A percentile compares a stretch with the other conserved stretches of the same genome.
Evolutionary conservation across 176 grass and related monocot species (phyloP).

Genomic region (Juncus effusus): DNA sequence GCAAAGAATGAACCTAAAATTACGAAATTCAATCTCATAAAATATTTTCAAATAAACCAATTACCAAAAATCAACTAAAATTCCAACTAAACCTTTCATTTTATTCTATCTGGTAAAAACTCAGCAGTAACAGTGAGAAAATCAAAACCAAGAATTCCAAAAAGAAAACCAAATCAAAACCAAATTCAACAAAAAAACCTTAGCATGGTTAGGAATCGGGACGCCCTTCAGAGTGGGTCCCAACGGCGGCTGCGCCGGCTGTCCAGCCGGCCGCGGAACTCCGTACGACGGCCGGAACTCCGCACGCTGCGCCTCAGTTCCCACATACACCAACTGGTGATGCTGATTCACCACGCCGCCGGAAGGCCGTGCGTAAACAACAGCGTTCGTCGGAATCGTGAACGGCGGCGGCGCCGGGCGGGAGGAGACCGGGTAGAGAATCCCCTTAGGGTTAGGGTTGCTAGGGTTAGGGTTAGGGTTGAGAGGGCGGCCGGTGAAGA

Average conservation of each 20-base stretch:
- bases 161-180: background rate
- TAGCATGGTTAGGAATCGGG: constrained; percentile 18
- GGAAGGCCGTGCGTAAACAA: background rate
- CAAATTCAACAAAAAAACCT: constrained; percentile 13
- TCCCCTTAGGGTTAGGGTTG: constrained; percentile 17
- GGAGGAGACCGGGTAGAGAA: constrained; percentile 16
- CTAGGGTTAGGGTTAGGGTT: constrained; percentile 26
- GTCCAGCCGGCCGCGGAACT: constrained; percentile 3
- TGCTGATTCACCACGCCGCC: constrained; percentile 1
- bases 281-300: constrained; percentile 10
- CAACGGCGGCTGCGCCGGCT: background rate
- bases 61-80: background rate
- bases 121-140: background rate
- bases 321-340: constrained; percentile 11
- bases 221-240: constrained; percentile 13
- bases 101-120: background rate
- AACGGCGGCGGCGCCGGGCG: background rate
- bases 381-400: constrained; percentile 8
- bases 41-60: background rate
- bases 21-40: background rate
- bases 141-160: background rate
- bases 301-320: constrained; percentile 7
- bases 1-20: constrained; percentile 20
- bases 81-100: background rate
- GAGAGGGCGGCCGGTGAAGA: constrained; percentile 13